Conservation (phyloP, 257 asterid genomes). For the Solanum ossicruentum region DNA sequence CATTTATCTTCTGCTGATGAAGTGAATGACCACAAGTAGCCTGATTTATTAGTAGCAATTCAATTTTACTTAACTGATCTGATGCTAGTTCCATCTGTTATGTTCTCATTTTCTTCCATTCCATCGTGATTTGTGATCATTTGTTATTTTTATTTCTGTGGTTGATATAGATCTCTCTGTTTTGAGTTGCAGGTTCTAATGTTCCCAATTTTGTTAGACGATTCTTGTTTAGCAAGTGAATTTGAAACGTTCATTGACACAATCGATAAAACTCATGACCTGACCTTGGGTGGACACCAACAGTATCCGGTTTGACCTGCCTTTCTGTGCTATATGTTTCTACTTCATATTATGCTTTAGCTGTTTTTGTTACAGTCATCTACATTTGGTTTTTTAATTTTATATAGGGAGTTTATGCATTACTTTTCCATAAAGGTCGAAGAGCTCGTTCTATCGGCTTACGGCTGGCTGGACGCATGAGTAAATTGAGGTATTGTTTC, state of each 20-base stretch:
- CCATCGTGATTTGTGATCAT: neutral
- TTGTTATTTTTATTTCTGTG: neutral
- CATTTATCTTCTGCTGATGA: neutral
- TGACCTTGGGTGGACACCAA: conserved; percentile 77
- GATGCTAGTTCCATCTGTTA: neutral
- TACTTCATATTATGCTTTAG: neutral
- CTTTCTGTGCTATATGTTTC: conserved; percentile 2
- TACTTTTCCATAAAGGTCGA: conserved; percentile 78
- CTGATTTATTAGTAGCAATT: neutral
- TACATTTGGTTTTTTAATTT: neutral
- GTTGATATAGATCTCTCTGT: neutral
- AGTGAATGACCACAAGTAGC: neutral
- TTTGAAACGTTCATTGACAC: conserved; percentile 82
- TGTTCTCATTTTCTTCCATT: neutral
- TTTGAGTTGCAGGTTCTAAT: conserved; percentile 54
- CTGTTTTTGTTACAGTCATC: neutral
- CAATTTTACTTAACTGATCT: neutral
- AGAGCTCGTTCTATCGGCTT: conserved; percentile 81
- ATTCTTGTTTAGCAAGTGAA: conserved; percentile 52
- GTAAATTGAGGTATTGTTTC: conserved; percentile 63
- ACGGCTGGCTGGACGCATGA: conserved; percentile 87
- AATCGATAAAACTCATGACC: conserved; percentile 74
- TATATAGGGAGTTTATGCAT: conserved; percentile 73
- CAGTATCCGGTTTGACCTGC: conserved; percentile 71
- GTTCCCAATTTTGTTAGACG: conserved; percentile 84